Conservation (phyloP, 164 flowering plant genomes). For the Stephania yunnanensis region DNA sequence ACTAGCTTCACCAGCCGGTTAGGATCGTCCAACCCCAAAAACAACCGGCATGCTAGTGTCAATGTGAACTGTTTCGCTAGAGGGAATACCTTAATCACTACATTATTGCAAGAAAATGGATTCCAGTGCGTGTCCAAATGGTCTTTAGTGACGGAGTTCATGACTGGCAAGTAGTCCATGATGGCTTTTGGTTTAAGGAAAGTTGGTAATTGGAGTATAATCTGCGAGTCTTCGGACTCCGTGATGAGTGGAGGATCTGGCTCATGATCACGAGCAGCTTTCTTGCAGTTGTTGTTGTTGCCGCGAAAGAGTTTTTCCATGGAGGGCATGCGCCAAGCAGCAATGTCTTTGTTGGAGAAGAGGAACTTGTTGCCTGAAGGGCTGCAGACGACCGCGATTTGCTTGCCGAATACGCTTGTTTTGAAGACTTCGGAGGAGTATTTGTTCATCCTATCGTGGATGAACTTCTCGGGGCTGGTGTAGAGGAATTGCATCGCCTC, state of each 20-base stretch:
- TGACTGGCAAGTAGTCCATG: slow-evolving; percentile 16
- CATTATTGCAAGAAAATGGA: slow-evolving; percentile 2
- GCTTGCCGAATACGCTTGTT: slow-evolving; percentile 29
- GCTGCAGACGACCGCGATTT: slow-evolving; percentile 33
- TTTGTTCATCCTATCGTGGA: slow-evolving; percentile 23
- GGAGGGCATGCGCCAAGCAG: slow-evolving; percentile 27
- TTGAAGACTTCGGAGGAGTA: slow-evolving; percentile 33
- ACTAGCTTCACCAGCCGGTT: neutral
- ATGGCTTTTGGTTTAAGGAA: slow-evolving; percentile 33
- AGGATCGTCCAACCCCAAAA: neutral
- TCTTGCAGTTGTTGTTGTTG: neutral
- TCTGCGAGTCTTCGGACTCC: slow-evolving; percentile 11
- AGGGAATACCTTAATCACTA: slow-evolving; percentile 21
- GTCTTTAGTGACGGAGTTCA: slow-evolving; percentile 22
- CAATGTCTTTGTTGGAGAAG: slow-evolving; percentile 32
- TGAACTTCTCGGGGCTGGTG: neutral
- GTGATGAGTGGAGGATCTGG: too few relatives aligned
- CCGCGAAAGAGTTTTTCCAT: slow-evolving; percentile 25
- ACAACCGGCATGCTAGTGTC: neutral
- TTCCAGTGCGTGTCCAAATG: slow-evolving; percentile 26
- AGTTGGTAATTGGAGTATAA: slow-evolving; percentile 12
- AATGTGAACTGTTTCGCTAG: slow-evolving; percentile 19
- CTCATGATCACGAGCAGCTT: too few relatives aligned
- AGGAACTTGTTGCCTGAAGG: slow-evolving; percentile 35
- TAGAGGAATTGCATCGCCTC: slow-evolving; percentile 20